phyloP scores from a whole-genome alignment of 768 basidiomycete genomes.

The Leccinum boreale region DNA sequence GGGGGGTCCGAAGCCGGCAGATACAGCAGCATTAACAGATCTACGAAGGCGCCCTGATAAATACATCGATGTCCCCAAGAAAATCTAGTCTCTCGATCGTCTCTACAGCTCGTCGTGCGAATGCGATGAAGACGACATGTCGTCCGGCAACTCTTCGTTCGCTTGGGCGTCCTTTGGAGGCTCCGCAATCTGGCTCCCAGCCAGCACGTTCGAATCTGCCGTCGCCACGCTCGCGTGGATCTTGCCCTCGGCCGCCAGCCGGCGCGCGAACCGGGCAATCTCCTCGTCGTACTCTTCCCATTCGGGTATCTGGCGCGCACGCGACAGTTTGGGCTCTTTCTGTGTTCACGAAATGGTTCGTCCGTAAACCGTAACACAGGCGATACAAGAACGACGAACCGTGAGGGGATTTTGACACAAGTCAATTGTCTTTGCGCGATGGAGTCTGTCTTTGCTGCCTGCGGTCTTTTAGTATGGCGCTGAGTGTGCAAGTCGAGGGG shows the following conservation, averaged over 20 bases:
- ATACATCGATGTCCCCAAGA: not conserved
- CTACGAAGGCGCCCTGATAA: not conserved
- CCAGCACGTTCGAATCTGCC: conserved; percentile 67
- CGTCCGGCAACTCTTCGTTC: not conserved
- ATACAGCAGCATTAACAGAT: not conserved
- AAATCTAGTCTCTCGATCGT: not conserved
- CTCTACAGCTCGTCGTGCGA: conserved; percentile 4
- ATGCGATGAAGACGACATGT: not conserved
- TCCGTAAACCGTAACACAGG: not conserved
- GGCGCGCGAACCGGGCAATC: conserved; percentile 77
- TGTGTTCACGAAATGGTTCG: conserved; percentile 31
- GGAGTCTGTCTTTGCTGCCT: conserved; percentile 81
- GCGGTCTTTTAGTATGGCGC: conserved; percentile 4
- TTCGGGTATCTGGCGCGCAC: conserved; percentile 94
- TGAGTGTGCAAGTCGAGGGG: not conserved
- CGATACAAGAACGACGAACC: conserved; percentile 41
- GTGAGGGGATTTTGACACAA: conserved; percentile 96
- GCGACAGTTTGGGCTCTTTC: conserved; percentile 95
- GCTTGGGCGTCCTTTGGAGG: not conserved
- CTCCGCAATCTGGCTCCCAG: conserved; percentile 31
- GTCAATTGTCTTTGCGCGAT: conserved; percentile 87
- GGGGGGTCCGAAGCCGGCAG: not conserved
- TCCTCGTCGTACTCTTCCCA: conserved; percentile 95
- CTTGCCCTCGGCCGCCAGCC: conserved; percentile 65
- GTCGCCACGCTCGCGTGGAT: conserved; percentile 66